Percentiles rank a stretch among this genome's conserved stretches.
phyloP scores from a whole-genome alignment of 495 filamentous ascomycete genomes.

The Xylaria castorea region DNA sequence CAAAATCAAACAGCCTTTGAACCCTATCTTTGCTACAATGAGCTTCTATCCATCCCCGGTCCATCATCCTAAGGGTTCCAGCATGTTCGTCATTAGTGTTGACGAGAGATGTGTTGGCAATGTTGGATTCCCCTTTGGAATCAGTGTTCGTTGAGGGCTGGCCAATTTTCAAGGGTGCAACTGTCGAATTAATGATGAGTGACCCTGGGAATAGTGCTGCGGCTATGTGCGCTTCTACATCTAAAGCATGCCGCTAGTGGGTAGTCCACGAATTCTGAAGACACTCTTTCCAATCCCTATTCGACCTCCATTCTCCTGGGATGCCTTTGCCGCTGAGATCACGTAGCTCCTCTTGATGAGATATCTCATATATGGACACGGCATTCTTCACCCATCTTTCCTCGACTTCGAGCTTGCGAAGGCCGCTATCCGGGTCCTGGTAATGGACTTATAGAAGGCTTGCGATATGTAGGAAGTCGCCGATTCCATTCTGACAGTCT shows the following conservation, averaged over 20 bases:
- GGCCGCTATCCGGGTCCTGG: background rate
- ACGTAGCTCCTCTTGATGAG: slow-evolving; percentile 18
- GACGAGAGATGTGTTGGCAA: background rate
- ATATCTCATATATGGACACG: slow-evolving; percentile 11
- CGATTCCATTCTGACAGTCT: background rate
- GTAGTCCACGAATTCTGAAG: slow-evolving; percentile 23
- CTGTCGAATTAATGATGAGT: slow-evolving; percentile 25
- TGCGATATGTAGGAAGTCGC: slow-evolving; percentile 1
- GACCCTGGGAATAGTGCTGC: slow-evolving; percentile 21
- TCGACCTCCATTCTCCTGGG: slow-evolving; percentile 20
- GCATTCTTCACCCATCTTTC: slow-evolving; percentile 24
- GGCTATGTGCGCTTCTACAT: slow-evolving; percentile 1
- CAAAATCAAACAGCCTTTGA: slow-evolving; percentile 19
- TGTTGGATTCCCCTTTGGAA: background rate
- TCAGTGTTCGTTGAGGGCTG: background rate
- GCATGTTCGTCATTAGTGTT: slow-evolving; percentile 9
- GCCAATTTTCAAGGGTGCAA: slow-evolving; percentile 19
- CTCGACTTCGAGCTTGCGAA: slow-evolving; percentile 12
- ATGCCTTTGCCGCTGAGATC: slow-evolving; percentile 7
- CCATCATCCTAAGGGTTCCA: slow-evolving; percentile 9
- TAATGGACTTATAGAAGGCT: slow-evolving; percentile 23
- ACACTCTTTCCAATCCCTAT: slow-evolving; percentile 26
- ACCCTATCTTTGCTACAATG: slow-evolving; percentile 15
- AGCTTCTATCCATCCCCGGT: slow-evolving; percentile 19
- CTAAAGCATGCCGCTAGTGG: background rate